Percentiles rank a stretch among this genome's conserved stretches.
Conservation (phyloP, 2,329 filamentous ascomycete genomes). For the Fusarium marasasianum region DNA sequence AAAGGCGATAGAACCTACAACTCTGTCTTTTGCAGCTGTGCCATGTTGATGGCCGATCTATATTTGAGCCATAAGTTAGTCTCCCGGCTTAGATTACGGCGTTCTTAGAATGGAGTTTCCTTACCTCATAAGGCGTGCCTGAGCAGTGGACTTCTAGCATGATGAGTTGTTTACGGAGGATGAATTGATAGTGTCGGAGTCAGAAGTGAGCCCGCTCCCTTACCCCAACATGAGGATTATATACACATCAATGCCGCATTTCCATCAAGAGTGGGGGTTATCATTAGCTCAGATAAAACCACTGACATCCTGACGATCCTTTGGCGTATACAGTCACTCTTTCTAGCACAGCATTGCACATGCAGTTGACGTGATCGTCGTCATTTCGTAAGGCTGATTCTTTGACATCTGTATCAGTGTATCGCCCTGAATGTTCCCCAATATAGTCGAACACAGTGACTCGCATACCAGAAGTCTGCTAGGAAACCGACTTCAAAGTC, state of each 20-base stretch:
- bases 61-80: neutral
- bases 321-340: neutral
- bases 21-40: slow-evolving; percentile 3
- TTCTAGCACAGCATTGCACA: neutral
- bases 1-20: slow-evolving; percentile 27
- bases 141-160: slow-evolving; percentile 28
- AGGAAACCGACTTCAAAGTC: neutral
- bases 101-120: accelerated
- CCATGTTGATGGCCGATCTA: slow-evolving; percentile 35
- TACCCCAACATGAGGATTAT: slow-evolving; percentile 10
- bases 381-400: too few species aligned
- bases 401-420: neutral
- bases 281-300: neutral
- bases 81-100: accelerated
- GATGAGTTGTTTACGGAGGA: neutral
- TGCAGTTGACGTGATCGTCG: neutral
- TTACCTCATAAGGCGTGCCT: slow-evolving; percentile 23
- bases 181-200: neutral
- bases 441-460: neutral
- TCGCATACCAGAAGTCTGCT: neutral
- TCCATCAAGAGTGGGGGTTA: slow-evolving; percentile 1
- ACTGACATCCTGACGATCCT: neutral
- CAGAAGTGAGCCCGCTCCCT: neutral
- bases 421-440: neutral
- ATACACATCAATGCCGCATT: neutral